Conservation (phyloP, 495 filamentous ascomycete genomes). For the Podospora conica region DNA sequence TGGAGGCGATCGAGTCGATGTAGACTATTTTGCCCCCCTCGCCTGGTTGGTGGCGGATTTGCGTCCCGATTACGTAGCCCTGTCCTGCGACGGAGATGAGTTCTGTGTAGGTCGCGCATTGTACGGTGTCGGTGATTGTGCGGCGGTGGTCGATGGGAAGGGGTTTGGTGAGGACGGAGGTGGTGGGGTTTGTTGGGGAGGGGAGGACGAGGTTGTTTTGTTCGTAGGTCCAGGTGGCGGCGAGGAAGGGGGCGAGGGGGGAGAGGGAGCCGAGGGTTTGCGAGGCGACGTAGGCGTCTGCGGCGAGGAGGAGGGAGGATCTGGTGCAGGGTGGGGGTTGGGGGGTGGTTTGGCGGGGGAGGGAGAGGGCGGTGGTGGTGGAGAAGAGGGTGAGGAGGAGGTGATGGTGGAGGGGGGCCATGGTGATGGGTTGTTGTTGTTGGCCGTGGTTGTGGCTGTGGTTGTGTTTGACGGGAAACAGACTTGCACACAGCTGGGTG, state of each 20-base stretch:
- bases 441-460: not conserved
- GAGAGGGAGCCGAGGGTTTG: constrained; percentile 30
- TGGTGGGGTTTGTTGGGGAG: constrained; percentile 23
- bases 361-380: not conserved
- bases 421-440: not conserved
- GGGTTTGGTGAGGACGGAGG: constrained; percentile 21
- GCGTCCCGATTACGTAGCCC: constrained; percentile 38
- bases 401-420: not conserved
- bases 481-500: no score
- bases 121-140: constrained; percentile 26
- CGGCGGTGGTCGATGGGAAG: constrained; percentile 29
- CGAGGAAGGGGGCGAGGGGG: constrained; percentile 10
- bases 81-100: constrained; percentile 29
- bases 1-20: constrained; percentile 36
- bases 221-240: constrained; percentile 15
- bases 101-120: constrained; percentile 36
- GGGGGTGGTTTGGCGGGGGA: not conserved
- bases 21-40: constrained; percentile 23
- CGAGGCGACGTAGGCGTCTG: constrained; percentile 38
- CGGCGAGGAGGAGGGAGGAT: constrained; percentile 27
- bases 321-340: constrained; percentile 10
- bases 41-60: constrained; percentile 29
- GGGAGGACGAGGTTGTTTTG: constrained; percentile 29
- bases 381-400: not conserved
- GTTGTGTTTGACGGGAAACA: no score